Evolutionary conservation across 148 eudicot genomes (phyloP).

Genomic region (Camellia lanceoleosa): DNA sequence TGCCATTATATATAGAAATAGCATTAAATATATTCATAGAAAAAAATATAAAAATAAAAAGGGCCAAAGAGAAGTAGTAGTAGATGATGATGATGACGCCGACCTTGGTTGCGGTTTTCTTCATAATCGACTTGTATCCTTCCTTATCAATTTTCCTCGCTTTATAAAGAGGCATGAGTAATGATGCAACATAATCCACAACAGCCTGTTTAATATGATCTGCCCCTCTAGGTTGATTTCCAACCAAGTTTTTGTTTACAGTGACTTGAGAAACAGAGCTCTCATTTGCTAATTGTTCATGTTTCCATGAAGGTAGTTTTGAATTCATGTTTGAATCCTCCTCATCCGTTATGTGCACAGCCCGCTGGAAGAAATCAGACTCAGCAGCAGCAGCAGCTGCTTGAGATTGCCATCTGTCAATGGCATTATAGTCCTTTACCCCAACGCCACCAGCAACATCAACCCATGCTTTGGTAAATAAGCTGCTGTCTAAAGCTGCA

Average conservation of each 20-base stretch:
- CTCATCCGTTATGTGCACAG: slow-evolving; percentile 56
- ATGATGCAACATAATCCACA: slow-evolving; percentile 85
- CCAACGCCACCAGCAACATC: slow-evolving; percentile 79
- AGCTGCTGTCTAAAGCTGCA: slow-evolving; percentile 68
- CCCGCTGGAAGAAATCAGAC: slow-evolving; percentile 57
- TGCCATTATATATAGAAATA: not conserved
- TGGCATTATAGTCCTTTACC: slow-evolving; percentile 80
- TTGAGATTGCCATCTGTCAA: slow-evolving; percentile 98
- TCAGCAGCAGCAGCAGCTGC: slow-evolving; percentile 97
- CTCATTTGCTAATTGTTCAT: slow-evolving; percentile 51
- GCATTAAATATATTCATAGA: not conserved
- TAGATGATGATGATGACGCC: slow-evolving; percentile 5
- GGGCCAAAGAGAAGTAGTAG: no score
- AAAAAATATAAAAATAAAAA: not conserved
- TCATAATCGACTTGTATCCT: slow-evolving; percentile 92
- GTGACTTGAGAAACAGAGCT: slow-evolving; percentile 83
- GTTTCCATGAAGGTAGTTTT: slow-evolving; percentile 34
- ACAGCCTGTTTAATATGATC: slow-evolving; percentile 78
- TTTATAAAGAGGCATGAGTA: slow-evolving; percentile 97
- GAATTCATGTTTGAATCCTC: slow-evolving; percentile 71
- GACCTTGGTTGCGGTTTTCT: slow-evolving; percentile 99
- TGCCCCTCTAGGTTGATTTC: slow-evolving; percentile 62
- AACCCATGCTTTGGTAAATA: slow-evolving; percentile 96
- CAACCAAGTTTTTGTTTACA: slow-evolving; percentile 63
- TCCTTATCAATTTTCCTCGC: slow-evolving; percentile 88